A percentile compares a stretch with the other conserved stretches of the same genome.
These are phyloP conservation scores for Blepharisma undulans DNA, from an alignment of 169 alveolate genomes.

Conservation along the genomic window DNA sequence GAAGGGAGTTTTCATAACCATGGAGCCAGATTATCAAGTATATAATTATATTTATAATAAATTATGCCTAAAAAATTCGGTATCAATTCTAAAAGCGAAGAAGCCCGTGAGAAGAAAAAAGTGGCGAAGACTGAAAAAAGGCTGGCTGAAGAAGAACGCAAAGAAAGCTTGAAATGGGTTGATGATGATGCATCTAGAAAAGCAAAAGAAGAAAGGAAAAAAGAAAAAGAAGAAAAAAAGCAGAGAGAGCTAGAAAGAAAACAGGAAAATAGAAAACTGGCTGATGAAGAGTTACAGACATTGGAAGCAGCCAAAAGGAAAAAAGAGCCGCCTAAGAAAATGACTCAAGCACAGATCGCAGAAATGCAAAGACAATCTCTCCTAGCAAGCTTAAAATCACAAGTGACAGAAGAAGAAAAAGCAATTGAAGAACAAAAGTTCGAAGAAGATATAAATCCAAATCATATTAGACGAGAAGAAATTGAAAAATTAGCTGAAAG, in stretches of 20 bases:
- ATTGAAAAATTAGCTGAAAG: not conserved
- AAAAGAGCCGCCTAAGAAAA: not conserved
- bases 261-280: slow-evolving; percentile 13
- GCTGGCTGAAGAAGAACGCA: not conserved
- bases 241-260: slow-evolving; percentile 12
- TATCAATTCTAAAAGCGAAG: slow-evolving; percentile 14
- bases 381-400: not conserved
- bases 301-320: slow-evolving; percentile 7
- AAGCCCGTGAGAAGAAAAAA: slow-evolving; percentile 19
- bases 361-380: not conserved
- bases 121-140: not conserved
- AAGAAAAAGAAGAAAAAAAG: slow-evolving; percentile 23
- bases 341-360: slow-evolving; percentile 9
- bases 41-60: not conserved
- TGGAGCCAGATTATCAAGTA: not conserved
- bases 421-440: not conserved
- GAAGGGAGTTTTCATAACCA: not conserved
- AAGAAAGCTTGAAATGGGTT: slow-evolving; percentile 17
- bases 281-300: not conserved
- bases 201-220: slow-evolving; percentile 33
- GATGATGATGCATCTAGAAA: not conserved
- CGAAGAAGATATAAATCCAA: slow-evolving; percentile 24
- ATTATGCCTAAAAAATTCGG: slow-evolving; percentile 39
- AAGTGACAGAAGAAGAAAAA: not conserved
- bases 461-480: not conserved